Conservation (phyloP, 371 early-diverging fungal genomes). For the Mucor piriformis region DNA sequence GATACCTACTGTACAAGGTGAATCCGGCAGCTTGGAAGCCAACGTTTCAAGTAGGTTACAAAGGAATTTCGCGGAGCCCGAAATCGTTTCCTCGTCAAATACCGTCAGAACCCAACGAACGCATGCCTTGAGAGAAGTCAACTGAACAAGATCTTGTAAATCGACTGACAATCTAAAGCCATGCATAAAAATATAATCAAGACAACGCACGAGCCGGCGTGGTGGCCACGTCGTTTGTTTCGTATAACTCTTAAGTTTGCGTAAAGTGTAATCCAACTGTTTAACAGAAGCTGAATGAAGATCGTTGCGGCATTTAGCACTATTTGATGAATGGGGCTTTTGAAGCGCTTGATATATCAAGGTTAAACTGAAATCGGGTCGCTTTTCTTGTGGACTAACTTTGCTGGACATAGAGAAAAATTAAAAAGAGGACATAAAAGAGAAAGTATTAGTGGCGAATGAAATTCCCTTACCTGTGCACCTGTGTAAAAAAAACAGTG, state of each 20-base stretch:
- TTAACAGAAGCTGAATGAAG: constrained; percentile 10
- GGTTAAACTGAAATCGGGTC: constrained; percentile 8
- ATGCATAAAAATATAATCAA: constrained; percentile 12
- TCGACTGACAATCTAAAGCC: neutral
- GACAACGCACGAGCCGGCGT: constrained; percentile 18
- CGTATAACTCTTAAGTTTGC: constrained; percentile 9
- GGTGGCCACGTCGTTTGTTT: constrained; percentile 14
- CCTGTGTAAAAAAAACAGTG: no score
- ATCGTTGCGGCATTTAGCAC: neutral
- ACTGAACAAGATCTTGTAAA: neutral
- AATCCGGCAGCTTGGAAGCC: neutral
- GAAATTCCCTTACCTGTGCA: no score
- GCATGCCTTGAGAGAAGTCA: constrained; percentile 10
- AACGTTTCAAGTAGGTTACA: constrained; percentile 2
- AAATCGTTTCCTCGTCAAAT: neutral
- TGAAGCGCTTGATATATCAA: constrained; percentile 8
- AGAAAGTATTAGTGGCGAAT: no score
- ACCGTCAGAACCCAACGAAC: constrained; percentile 3
- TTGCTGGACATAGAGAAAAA: no score
- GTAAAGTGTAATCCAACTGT: constrained; percentile 12
- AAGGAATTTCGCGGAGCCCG: constrained; percentile 2
- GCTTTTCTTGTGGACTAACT: neutral
- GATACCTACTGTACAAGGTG: neutral
- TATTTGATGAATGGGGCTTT: constrained; percentile 2
- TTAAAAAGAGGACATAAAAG: no score